Conservation (phyloP, 2,329 filamentous ascomycete species). For the Didymellaceae sp. region DNA sequence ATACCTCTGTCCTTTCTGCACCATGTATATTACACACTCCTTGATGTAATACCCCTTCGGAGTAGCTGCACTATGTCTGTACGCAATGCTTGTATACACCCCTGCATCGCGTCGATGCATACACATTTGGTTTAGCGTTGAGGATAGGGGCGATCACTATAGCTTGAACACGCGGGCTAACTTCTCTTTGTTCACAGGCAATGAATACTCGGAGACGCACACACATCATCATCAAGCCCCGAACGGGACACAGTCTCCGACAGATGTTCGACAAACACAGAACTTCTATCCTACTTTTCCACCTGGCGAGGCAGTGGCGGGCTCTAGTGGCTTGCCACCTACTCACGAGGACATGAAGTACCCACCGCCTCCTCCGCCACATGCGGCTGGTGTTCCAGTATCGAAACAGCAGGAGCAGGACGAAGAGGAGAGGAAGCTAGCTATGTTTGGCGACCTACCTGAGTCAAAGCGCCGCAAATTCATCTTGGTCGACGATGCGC, state of each 20-base stretch:
- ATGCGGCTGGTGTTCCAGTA: constrained; percentile 52
- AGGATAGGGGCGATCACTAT: constrained; percentile 24
- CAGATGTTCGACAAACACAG: constrained; percentile 75
- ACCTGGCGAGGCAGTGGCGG: constrained; percentile 60
- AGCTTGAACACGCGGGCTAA: constrained; percentile 51
- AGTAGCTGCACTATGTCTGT: constrained; percentile 45
- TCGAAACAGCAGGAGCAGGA: constrained; percentile 58
- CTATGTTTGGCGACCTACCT: constrained; percentile 85
- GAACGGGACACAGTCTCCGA: constrained; percentile 58
- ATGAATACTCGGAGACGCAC: constrained; percentile 66
- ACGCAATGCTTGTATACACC: constrained; percentile 33
- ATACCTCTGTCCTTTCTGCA: constrained; percentile 52
- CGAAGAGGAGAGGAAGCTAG: constrained; percentile 66
- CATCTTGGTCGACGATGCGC: constrained; percentile 90
- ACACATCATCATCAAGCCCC: constrained; percentile 71
- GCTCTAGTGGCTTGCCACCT: constrained; percentile 67
- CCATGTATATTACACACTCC: constrained; percentile 53
- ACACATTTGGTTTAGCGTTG: constrained; percentile 38
- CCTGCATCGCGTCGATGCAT: constrained; percentile 15
- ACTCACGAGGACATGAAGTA: constrained; percentile 65
- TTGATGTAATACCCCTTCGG: constrained; percentile 52
- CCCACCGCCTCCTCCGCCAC: constrained; percentile 49
- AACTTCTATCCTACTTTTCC: constrained; percentile 78
- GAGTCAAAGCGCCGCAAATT: constrained; percentile 95
- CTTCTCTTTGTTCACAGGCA: constrained; percentile 58